Evolutionary conservation across 441 rosid species (phyloP).

Genomic region (Viola pubescens): DNA sequence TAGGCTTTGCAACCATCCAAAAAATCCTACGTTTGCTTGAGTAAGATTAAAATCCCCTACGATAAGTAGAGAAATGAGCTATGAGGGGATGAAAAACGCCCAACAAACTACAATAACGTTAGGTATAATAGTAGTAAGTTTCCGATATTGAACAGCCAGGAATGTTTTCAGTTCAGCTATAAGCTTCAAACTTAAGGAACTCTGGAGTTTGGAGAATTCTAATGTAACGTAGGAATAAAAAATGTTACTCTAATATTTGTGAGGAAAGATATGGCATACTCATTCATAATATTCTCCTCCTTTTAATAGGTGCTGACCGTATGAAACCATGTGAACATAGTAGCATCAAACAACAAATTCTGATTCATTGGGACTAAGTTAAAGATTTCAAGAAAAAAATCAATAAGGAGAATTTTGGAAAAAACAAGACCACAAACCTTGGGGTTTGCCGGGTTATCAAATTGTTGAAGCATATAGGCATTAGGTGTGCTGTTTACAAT

Average conservation of each 20-base stretch:
- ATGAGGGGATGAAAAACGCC: neutral
- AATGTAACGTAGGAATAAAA: neutral
- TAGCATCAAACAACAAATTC: neutral
- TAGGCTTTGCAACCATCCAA: neutral
- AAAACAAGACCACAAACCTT: conserved; percentile 40
- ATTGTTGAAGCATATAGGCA: conserved; percentile 86
- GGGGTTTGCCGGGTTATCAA: conserved; percentile 97
- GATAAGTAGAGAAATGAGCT: no score
- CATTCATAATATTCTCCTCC: neutral
- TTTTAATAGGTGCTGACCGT: neutral
- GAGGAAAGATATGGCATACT: neutral
- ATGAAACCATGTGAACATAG: neutral
- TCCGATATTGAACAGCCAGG: neutral
- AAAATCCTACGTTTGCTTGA: no score
- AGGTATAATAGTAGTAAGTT: neutral
- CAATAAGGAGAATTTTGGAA: neutral
- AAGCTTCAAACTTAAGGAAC: neutral
- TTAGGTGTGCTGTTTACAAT: conserved; percentile 65
- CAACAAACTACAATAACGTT: neutral
- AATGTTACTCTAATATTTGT: neutral
- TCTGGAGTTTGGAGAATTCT: neutral
- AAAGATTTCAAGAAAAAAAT: neutral
- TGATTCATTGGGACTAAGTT: conserved; percentile 2
- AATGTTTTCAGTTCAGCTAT: neutral
- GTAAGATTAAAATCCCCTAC: no score